These are phyloP conservation scores for Penicillium freii DNA, from an alignment of 2,329 filamentous ascomycete genomes.

Conservation along the genomic window DNA sequence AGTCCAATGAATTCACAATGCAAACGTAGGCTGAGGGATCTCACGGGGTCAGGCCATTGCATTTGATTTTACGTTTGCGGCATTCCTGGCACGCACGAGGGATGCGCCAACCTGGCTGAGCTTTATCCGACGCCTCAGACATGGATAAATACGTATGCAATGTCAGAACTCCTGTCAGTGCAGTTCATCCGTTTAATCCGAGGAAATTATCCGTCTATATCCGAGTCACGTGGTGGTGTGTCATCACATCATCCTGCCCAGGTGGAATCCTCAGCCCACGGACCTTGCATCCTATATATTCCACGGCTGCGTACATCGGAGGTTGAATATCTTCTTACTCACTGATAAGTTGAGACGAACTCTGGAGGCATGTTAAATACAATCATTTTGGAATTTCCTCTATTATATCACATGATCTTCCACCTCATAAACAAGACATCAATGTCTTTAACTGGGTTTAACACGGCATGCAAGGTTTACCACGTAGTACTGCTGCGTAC, in stretches of 20 bases:
- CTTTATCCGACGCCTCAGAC: constrained; percentile 23
- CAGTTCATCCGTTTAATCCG: constrained; percentile 14
- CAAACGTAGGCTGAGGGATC: background rate
- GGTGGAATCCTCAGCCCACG: background rate
- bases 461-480: background rate
- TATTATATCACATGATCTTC: background rate
- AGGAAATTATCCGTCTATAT: constrained; percentile 19
- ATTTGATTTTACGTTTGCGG: constrained; percentile 43
- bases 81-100: constrained; percentile 44
- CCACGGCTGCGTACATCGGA: background rate
- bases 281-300: background rate
- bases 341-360: no score
- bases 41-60: constrained; percentile 40
- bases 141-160: constrained; percentile 15
- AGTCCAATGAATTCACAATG: background rate
- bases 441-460: background rate
- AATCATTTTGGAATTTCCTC: no score
- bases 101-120: constrained; percentile 32
- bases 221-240: constrained; percentile 16
- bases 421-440: background rate
- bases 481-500: background rate
- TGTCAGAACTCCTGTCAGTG: background rate
- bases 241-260: background rate
- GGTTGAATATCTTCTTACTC: background rate
- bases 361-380: background rate